phyloP scores from a whole-genome alignment of 306 rosid genomes.

The Vigna angularis region DNA sequence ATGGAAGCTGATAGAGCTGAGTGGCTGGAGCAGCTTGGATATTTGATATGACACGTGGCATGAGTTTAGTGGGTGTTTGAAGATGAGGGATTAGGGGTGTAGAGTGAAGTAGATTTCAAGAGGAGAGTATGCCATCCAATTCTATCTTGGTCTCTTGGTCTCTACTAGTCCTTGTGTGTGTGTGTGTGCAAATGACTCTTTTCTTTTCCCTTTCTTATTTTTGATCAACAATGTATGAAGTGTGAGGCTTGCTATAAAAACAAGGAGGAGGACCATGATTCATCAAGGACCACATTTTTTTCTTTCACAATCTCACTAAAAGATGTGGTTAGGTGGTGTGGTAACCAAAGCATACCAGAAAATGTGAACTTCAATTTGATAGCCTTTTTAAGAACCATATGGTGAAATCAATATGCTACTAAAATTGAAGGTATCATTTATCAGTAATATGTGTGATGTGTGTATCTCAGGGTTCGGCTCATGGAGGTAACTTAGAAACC shows the following conservation, averaged over 20 bases:
- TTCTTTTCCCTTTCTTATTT: not conserved
- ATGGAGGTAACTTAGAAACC: no score
- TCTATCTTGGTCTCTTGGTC: conserved; percentile 56
- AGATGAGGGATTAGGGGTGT: conserved; percentile 87
- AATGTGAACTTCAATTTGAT: not conserved
- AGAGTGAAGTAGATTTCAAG: conserved; percentile 65
- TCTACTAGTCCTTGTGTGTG: not conserved
- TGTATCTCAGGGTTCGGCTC: not conserved
- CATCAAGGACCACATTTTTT: conserved; percentile 52
- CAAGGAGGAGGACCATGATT: conserved; percentile 18
- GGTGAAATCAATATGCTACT: conserved; percentile 32
- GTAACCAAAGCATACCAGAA: conserved; percentile 37
- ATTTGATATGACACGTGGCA: conserved; percentile 76
- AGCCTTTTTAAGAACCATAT: not conserved
- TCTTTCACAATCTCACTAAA: conserved; percentile 25
- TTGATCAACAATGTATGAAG: conserved; percentile 7
- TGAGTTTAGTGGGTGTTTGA: conserved; percentile 60
- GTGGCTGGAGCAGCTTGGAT: conserved; percentile 67
- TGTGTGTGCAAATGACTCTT: not conserved
- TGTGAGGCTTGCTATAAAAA: conserved; percentile 18
- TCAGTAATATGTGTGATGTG: not conserved
- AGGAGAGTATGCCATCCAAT: conserved; percentile 51
- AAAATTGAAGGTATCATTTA: not conserved
- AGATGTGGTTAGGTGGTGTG: conserved; percentile 32
- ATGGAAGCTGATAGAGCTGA: conserved; percentile 46